Evolutionary conservation across 805 yeast genomes (phyloP).

Genomic region (Hanseniaspora guilliermondii): DNA sequence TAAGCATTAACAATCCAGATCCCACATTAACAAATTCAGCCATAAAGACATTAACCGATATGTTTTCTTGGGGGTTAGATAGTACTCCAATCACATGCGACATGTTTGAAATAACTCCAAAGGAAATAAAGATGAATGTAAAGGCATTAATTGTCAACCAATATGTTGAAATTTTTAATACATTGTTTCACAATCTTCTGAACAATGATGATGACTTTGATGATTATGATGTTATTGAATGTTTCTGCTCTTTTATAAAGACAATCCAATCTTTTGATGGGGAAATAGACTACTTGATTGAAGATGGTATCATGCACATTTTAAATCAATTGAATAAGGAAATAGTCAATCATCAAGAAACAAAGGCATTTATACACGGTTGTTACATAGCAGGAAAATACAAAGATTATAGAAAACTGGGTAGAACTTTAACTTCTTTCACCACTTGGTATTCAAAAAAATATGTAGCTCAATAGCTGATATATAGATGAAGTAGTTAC

Average conservation of each 20-base stretch:
- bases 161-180: conserved; percentile 43
- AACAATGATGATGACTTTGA: conserved; percentile 60
- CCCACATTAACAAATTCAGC: conserved; percentile 18
- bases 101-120: conserved; percentile 39
- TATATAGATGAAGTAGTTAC: too few relatives aligned
- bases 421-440: conserved; percentile 63
- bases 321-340: background rate
- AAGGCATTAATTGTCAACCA: conserved; percentile 36
- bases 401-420: conserved; percentile 60
- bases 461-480: conserved; percentile 22
- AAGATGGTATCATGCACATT: conserved; percentile 5
- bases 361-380: conserved; percentile 5
- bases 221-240: conserved; percentile 20
- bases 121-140: conserved; percentile 40
- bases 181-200: conserved; percentile 53
- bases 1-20: conserved; percentile 43
- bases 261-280: conserved; percentile 29
- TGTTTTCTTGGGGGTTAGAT: conserved; percentile 72
- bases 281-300: conserved; percentile 27
- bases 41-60: conserved; percentile 66
- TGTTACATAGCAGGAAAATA: conserved; percentile 45
- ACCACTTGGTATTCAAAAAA: conserved; percentile 73
- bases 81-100: conserved; percentile 67
- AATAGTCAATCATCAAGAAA: conserved; percentile 5
- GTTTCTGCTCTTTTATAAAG: conserved; percentile 46